phyloP scores from a whole-genome alignment of 768 basidiomycete genomes.

The Hericium rajendrae region DNA sequence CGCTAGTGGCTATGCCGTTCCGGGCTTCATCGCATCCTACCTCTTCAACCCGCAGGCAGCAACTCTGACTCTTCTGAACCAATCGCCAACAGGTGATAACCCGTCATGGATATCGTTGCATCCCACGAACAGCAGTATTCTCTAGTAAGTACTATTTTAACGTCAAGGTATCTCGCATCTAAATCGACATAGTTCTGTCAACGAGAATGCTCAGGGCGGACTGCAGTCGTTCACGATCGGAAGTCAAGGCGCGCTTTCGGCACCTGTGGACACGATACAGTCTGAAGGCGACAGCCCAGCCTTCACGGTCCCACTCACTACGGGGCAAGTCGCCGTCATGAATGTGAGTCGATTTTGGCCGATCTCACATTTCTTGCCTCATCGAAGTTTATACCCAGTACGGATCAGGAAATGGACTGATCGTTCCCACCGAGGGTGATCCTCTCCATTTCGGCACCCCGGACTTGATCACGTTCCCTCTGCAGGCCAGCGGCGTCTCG shows the following conservation, averaged over 20 bases:
- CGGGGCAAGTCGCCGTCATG: constrained; percentile 48
- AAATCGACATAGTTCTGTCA: constrained; percentile 37
- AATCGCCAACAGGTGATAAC: constrained; percentile 39
- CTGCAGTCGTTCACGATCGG: constrained; percentile 51
- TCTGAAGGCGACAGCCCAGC: constrained; percentile 46
- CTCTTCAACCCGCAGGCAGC: constrained; percentile 44
- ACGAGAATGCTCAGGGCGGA: constrained; percentile 34
- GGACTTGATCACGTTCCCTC: constrained; percentile 45
- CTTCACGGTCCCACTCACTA: constrained; percentile 39
- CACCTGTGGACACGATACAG: constrained; percentile 32
- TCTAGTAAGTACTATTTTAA: constrained; percentile 39
- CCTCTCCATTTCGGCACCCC: constrained; percentile 26
- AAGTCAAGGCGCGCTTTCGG: constrained; percentile 34
- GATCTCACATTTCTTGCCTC: not conserved
- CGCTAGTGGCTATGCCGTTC: constrained; percentile 50
- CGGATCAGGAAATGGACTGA: constrained; percentile 40
- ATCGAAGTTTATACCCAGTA: constrained; percentile 26
- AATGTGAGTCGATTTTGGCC: constrained; percentile 31
- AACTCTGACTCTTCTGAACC: constrained; percentile 36
- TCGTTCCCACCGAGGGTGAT: constrained; percentile 36
- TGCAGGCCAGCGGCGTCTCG: constrained; percentile 26
- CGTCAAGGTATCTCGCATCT: not conserved
- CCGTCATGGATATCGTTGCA: constrained; percentile 55
- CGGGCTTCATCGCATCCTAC: constrained; percentile 47
- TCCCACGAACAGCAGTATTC: constrained; percentile 45